Evolutionary conservation across 2,329 filamentous ascomycete species (phyloP).

Genomic region (Calonectria ilicicola): DNA sequence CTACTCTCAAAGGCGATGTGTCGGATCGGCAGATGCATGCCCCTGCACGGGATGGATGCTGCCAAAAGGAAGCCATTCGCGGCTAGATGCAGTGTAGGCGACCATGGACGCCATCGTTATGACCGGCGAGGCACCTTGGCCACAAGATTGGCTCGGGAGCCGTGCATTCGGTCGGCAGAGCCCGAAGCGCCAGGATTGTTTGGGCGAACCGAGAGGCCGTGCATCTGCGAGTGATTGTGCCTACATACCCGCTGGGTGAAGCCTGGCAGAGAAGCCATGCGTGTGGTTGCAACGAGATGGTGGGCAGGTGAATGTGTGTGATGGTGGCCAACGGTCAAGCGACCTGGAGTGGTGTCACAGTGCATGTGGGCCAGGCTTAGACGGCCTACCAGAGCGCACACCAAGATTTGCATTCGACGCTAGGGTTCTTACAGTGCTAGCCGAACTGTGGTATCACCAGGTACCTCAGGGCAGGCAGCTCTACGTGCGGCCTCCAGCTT

Average conservation of each 20-base stretch:
- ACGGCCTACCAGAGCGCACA: background rate
- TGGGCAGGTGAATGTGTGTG: constrained; percentile 29
- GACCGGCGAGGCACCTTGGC: background rate
- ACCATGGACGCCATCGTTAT: background rate
- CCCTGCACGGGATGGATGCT: background rate
- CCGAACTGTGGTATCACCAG: constrained; percentile 20
- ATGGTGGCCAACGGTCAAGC: constrained; percentile 29
- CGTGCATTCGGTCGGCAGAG: constrained; percentile 17
- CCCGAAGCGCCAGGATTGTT: constrained; percentile 15
- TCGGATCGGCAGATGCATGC: background rate
- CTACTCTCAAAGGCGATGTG: background rate
- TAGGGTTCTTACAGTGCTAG: constrained; percentile 11
- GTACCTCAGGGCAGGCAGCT: background rate
- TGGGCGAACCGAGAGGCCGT: constrained; percentile 19
- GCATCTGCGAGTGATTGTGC: constrained; percentile 19
- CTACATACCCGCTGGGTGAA: background rate
- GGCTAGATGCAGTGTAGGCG: constrained; percentile 7
- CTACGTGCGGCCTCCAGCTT: constrained; percentile 24
- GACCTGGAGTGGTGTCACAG: constrained; percentile 31
- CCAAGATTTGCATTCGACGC: background rate
- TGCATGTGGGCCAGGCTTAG: background rate
- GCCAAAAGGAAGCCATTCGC: background rate
- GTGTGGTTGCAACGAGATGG: constrained; percentile 13
- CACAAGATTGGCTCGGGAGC: constrained; percentile 18
- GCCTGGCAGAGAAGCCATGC: constrained; percentile 3